Percentiles rank a stretch among this genome's conserved stretches.
Evolutionary conservation across 2,329 filamentous ascomycete species (phyloP).

Genomic region (Cylindrodendrum hubeiense): DNA sequence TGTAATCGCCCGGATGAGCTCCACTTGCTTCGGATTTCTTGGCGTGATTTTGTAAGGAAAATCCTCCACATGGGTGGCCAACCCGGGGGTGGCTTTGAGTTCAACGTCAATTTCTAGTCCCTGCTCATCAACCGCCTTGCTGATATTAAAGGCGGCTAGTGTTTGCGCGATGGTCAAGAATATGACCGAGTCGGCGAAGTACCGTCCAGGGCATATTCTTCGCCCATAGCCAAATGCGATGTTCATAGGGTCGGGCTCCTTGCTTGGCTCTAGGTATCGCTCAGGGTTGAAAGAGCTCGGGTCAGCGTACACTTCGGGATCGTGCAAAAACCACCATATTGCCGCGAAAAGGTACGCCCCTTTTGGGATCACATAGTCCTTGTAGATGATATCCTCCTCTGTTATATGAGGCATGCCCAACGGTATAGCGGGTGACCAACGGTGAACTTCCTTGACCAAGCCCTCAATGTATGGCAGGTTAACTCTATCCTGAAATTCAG

Average conservation of each 20-base stretch:
- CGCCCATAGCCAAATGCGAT: constrained; percentile 53
- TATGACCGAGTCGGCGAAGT: constrained; percentile 47
- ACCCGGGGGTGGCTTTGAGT: too few relatives aligned
- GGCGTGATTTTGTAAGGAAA: too few relatives aligned
- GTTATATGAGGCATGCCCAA: constrained; percentile 53
- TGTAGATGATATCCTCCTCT: constrained; percentile 38
- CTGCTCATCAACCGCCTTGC: constrained; percentile 41
- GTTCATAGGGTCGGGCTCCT: constrained; percentile 44
- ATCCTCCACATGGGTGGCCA: too few relatives aligned
- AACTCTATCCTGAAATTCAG: constrained; percentile 37
- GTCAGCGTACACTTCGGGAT: constrained; percentile 72
- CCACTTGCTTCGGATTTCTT: too few relatives aligned
- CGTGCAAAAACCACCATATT: constrained; percentile 59
- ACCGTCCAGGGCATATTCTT: constrained; percentile 50
- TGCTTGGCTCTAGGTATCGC: constrained; percentile 17
- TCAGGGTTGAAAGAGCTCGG: constrained; percentile 46
- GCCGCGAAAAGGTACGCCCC: constrained; percentile 33
- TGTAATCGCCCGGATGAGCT: too few relatives aligned
- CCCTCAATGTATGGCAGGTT: constrained; percentile 45
- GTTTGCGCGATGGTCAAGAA: constrained; percentile 54
- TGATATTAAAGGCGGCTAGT: constrained; percentile 60
- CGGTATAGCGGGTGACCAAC: constrained; percentile 44
- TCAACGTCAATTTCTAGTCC: constrained; percentile 50
- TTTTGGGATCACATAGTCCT: constrained; percentile 37
- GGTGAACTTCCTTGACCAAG: constrained; percentile 42